Conservation (phyloP, 495 filamentous ascomycete genomes). For the Tuber magnatum region DNA sequence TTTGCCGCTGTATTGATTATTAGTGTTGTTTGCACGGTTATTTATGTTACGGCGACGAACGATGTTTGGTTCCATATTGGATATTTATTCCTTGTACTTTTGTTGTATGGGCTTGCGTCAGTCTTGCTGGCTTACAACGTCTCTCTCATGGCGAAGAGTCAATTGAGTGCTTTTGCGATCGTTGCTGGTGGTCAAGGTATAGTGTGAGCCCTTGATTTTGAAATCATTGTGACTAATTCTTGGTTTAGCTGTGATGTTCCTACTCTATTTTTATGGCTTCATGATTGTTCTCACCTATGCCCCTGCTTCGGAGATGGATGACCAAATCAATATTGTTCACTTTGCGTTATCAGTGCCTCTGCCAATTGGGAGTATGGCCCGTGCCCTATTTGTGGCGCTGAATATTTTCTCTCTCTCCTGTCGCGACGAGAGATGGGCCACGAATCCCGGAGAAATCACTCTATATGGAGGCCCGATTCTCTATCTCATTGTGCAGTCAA, state of each 20-base stretch:
- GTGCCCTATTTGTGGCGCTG: conserved; percentile 64
- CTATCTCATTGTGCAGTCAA: conserved; percentile 63
- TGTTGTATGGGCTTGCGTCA: conserved; percentile 66
- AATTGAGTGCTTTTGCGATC: conserved; percentile 67
- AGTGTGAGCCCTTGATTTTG: conserved; percentile 62
- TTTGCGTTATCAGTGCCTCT: conserved; percentile 61
- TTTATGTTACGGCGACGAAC: conserved; percentile 54
- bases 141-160: conserved; percentile 60
- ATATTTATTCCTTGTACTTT: conserved; percentile 68
- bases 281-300: conserved; percentile 62
- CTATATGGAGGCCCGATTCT: conserved; percentile 73
- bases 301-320: conserved; percentile 54
- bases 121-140: conserved; percentile 65
- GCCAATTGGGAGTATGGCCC: conserved; percentile 60
- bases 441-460: conserved; percentile 61
- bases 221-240: conserved; percentile 2
- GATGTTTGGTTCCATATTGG: conserved; percentile 65
- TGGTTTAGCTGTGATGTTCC: conserved; percentile 53
- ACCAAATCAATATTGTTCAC: conserved; percentile 54
- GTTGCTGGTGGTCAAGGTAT: conserved; percentile 65
- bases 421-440: conserved; percentile 52
- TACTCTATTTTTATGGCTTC: conserved; percentile 71
- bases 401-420: conserved; percentile 73
- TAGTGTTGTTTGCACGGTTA: conserved; percentile 54
- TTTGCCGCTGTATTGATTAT: conserved; percentile 59